Percentiles rank a stretch among this genome's conserved stretches.
phyloP scores from a whole-genome alignment of 2,329 filamentous ascomycete genomes.

The Claviceps pazoutovae region DNA sequence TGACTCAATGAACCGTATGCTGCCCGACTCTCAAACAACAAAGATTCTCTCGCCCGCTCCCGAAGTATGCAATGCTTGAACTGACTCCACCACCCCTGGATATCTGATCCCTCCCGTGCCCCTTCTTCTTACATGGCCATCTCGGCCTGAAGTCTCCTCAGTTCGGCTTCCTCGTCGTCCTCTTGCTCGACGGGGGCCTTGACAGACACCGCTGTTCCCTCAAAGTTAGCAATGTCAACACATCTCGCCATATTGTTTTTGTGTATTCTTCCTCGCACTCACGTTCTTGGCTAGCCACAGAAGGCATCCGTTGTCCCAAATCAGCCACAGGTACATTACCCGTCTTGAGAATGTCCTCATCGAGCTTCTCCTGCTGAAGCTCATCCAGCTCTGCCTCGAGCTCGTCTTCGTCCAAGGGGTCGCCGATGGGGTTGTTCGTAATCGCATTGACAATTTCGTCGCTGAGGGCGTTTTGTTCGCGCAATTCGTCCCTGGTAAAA shows the following conservation, averaged over 20 bases:
- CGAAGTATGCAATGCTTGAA: conserved; percentile 6
- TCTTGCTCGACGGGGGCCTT: conserved; percentile 44
- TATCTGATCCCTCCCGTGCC: not conserved
- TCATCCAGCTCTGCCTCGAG: conserved; percentile 73
- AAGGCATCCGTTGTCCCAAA: conserved; percentile 62
- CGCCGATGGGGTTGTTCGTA: conserved; percentile 52
- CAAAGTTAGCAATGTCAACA: conserved; percentile 4
- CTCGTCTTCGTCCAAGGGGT: conserved; percentile 70
- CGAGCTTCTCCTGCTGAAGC: conserved; percentile 82
- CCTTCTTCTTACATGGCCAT: conserved; percentile 70
- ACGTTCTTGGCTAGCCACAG: conserved; percentile 63
- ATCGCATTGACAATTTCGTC: conserved; percentile 86
- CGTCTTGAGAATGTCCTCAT: conserved; percentile 85
- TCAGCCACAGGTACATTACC: conserved; percentile 73
- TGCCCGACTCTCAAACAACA: not conserved
- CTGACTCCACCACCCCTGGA: not conserved
- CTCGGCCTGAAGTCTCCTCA: conserved; percentile 84
- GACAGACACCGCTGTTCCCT: conserved; percentile 17
- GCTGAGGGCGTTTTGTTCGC: conserved; percentile 84
- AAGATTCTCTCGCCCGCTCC: not conserved
- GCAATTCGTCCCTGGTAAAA: conserved; percentile 62
- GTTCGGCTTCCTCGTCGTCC: conserved; percentile 91
- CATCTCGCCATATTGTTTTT: not conserved
- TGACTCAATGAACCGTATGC: not conserved
- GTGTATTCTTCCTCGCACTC: conserved; percentile 28